Evolutionary conservation across 768 basidiomycete genomes (phyloP), one percentile per base, ranked within the genome.

Genomic region (Termitomyces sp.): DNA sequence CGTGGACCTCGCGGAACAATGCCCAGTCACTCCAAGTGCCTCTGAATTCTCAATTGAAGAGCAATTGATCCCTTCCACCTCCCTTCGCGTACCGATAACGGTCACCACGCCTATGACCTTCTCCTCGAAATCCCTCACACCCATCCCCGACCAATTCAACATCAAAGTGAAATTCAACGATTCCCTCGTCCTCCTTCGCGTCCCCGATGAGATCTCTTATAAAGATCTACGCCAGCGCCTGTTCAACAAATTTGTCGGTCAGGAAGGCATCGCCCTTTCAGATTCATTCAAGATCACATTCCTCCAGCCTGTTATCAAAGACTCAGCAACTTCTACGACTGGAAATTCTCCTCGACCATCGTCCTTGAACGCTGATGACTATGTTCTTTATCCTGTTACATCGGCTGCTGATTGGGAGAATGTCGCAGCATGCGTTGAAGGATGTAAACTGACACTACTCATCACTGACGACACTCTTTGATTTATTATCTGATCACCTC

Each of bases 111-210:
- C 68, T 27, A 65, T 68, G 25, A 66, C 70, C 52, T 62, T 65
- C 66, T 40, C 60, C 63, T 64, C 69, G 57, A 56, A 69, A 63
- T 46, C 65, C 60, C 35, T 67, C 53, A 54, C 58, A 23, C 57
- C 68, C 57, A 61, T 68, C 61, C 60, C 73, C 61, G 60, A 64
- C 38, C 62, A 65, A 25, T 62, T 89, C 46, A 73, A 78, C 2
- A 78, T 90, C 73, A 91, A 91, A 71, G 89, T 83, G 5, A 78
- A 78, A 43, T 80, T 82, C 61, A 79, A 82, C 62, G 78, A 83
- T 59, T 73, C 79, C 27, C 85, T 87, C 59, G 77, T 91, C 63
- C 71, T 87, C 58, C 76, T 91, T 50, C 84, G 86, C 43, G 69
- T 79, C 8, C 69, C 80, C 12, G 76, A 76, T 59, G 70, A 75